Base-by-base conservation (phyloP, 2,329 filamentous ascomycete genomes). In the Ceratocystis diversiconidia region DNA sequence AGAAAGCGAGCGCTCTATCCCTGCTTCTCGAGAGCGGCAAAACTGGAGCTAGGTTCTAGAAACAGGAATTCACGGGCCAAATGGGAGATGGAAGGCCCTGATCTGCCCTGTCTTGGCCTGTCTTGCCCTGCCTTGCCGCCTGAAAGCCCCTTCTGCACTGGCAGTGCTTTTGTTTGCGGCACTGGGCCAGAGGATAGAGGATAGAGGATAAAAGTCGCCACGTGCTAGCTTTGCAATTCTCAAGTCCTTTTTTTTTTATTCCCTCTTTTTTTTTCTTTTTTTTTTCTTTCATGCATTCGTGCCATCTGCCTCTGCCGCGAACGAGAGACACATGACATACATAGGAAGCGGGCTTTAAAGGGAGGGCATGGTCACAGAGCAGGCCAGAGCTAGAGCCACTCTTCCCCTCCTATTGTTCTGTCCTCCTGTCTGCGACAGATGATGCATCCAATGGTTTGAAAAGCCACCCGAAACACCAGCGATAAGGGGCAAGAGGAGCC, bases 361-460 rank as follows among this genome's bases (percentile, higher is more conserved):
- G 15, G 22, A 10, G 8, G 19, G 22, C 10, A 7, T 22, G 25
- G 15, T 15, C 44, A 48, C 12, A 48, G 44, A 19, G 17, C 12
- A 28, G 25, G 28, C 28, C 28, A 28, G 28, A 28, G 28, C 28
- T 12, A 36, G 32, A 36, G 32, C 32, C 48, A 12, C 25, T 5
- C 46, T 50, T 55, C 19, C 25, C 19, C 22, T 22, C 10, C 19
- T 50, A 7, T 10, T 50, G 46, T n/a, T 19, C 52, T 59, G 28
- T 59, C 52, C 52, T 59, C 52, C 52, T 36, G 52, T 59, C 52
- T 59, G 52, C 32, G 28, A 59, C 52, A 59, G 30, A 32, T 32
- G 25, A 59, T 59, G 52, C 52, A 59, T 59, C 28, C 17, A 6
- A 30, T 59, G 52, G 52, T 59, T 59, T 59, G 52, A 59, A 32